Evolutionary conservation across 768 basidiomycete genomes (phyloP).

Genomic region (Hericium rajendrae): DNA sequence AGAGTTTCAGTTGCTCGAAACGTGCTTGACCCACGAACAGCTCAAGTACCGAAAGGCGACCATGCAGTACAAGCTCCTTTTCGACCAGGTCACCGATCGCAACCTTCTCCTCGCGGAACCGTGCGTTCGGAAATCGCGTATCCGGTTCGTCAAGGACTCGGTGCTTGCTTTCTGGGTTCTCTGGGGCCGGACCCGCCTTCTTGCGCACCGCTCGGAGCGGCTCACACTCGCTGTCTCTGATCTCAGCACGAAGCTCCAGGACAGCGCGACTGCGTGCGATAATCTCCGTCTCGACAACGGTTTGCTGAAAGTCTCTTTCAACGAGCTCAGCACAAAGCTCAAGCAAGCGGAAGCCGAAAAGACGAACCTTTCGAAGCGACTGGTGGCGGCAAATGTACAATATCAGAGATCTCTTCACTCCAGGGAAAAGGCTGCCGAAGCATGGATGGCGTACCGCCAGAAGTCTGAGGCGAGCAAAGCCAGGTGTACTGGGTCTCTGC

Average conservation of each 20-base stretch:
- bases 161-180: background rate
- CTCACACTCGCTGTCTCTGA: background rate
- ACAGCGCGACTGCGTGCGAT: background rate
- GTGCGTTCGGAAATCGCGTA: background rate
- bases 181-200: background rate
- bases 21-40: background rate
- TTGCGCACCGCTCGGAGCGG: background rate
- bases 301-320: background rate
- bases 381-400: background rate
- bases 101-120: background rate
- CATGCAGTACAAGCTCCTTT: background rate
- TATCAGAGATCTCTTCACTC: background rate
- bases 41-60: background rate
- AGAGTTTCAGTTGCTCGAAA: background rate
- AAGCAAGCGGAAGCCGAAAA: background rate
- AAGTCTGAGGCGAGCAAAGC: background rate
- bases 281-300: background rate
- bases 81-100: background rate
- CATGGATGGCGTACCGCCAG: background rate
- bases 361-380: background rate
- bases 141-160: background rate
- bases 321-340: background rate
- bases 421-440: background rate
- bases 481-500: background rate
- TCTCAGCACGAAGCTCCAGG: background rate